Percentiles rank a stretch among this genome's conserved stretches.
phyloP scores from a whole-genome alignment of 768 basidiomycete species.

The Auricularia sp. region DNA sequence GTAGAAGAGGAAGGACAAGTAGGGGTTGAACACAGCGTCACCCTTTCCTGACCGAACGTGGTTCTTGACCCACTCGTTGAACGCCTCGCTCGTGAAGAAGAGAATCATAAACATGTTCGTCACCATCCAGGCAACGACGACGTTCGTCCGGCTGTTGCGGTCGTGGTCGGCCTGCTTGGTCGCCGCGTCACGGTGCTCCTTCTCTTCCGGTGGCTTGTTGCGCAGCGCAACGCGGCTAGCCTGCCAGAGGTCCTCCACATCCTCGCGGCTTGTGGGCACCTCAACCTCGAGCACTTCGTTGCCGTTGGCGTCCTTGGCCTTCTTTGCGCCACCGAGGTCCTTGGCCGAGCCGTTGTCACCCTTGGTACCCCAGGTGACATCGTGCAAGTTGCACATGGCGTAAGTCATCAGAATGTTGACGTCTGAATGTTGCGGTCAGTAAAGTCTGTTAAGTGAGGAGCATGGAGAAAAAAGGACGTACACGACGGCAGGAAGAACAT shows the following conservation, averaged over 20 bases:
- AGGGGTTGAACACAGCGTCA: conserved; percentile 73
- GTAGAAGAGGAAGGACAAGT: conserved; percentile 73
- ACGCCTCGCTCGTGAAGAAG: conserved; percentile 66
- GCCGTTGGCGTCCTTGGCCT: conserved; percentile 73
- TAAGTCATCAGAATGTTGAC: conserved; percentile 92
- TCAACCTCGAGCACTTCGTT: conserved; percentile 84
- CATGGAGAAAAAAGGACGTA: conserved; percentile 23
- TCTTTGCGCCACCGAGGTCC: conserved; percentile 86
- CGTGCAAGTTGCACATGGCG: conserved; percentile 87
- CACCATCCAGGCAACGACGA: conserved; percentile 74
- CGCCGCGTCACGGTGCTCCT: conserved; percentile 74
- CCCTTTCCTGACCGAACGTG: conserved; percentile 39
- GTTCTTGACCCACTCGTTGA: conserved; percentile 58
- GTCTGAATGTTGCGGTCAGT: conserved; percentile 25
- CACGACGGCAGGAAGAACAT: conserved; percentile 79
- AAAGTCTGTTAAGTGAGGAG: background rate
- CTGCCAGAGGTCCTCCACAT: conserved; percentile 79
- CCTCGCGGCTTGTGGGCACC: conserved; percentile 70
- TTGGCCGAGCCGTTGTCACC: conserved; percentile 83
- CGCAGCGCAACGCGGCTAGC: conserved; percentile 65
- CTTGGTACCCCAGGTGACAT: conserved; percentile 89
- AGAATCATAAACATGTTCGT: conserved; percentile 61
- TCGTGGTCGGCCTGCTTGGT: conserved; percentile 86
- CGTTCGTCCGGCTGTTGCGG: conserved; percentile 75
- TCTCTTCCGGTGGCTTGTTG: conserved; percentile 57